Evolutionary conservation across 768 basidiomycete genomes (phyloP), one percentile per base, ranked within the genome.

Genomic region (Leccinum obscurum): DNA sequence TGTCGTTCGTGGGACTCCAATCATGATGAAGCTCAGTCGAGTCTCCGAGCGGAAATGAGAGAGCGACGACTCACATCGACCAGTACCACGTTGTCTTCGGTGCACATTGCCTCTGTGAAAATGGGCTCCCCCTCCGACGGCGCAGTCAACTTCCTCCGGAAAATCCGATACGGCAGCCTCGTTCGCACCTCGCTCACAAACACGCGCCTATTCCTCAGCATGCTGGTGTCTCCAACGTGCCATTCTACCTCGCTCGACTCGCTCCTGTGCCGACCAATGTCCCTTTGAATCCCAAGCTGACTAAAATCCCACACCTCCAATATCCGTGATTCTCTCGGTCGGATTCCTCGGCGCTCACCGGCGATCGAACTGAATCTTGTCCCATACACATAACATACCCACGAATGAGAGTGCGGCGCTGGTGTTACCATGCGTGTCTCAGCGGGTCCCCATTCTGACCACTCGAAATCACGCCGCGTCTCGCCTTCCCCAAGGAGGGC

Each of bases 331-430:
- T 51, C 62, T 44, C 57, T 52, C 2, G 39, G 35, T 63, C 68
- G 57, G 26, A 44, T 53, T 59, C 58, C 53, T 54, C 55, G 55
- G 54, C 64, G 49, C 28, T 57, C 49, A 24, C 66, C 48, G 28
- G 37, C 34, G 41, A 64, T 74, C 51, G 61, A 76, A 61, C 76
- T 78, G 55, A 77, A 83, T 60, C 76, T 78, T 28, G 76, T 76
- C 22, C 84, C 85, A 64, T 77, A 78, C 20, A 85, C 79, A 63
- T 83, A 84, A 72, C 85, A 87, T 8, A 84, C 83, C 85, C 85
- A 87, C n/a, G 76, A 68, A 26, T 68, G 62, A 13, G 80, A 79
- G 37, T 71, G 75, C 22, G 71, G 77, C 39, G 71, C 69, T 7
- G 71, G 70, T 32, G 58, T 59, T 37, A 82, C 64, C 64, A 85